Conservation (phyloP, 345 rosid genomes). For the Camelina sativa region DNA sequence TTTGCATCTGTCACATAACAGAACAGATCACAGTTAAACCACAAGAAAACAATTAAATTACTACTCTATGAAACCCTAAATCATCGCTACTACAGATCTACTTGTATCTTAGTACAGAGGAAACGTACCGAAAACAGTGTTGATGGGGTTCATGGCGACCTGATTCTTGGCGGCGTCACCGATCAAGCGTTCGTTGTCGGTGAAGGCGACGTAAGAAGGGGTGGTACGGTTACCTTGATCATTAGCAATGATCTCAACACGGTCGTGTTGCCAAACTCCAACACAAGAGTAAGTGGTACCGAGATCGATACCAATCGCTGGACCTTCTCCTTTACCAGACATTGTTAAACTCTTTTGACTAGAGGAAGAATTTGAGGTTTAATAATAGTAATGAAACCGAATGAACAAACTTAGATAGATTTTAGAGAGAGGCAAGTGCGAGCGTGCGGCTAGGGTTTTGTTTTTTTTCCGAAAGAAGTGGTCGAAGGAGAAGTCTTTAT, state of each 20-base stretch:
- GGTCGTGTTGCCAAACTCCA: conserved; percentile 69
- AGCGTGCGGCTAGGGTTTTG: conserved; percentile 20
- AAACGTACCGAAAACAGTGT: conserved; percentile 63
- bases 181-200: conserved; percentile 61
- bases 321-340: conserved; percentile 68
- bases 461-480: background rate
- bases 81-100: conserved; percentile 19
- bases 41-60: background rate
- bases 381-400: background rate
- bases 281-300: conserved; percentile 66
- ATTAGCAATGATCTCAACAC: conserved; percentile 68
- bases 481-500: conserved; percentile 13
- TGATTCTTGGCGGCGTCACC: conserved; percentile 73
- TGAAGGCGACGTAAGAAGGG: conserved; percentile 62
- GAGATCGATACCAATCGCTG: conserved; percentile 68
- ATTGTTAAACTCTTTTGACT: conserved; percentile 8
- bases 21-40: background rate
- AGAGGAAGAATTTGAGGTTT: background rate
- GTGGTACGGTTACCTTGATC: conserved; percentile 64
- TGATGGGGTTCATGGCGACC: conserved; percentile 66
- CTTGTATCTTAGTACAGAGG: background rate
- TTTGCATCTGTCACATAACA: conserved; percentile 56
- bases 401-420: background rate
- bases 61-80: background rate
- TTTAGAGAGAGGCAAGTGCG: too few species aligned